These are phyloP conservation scores for Paracoccidioides lutzii DNA, from an alignment of 2,329 filamentous ascomycete genomes.

Conservation along the genomic window DNA sequence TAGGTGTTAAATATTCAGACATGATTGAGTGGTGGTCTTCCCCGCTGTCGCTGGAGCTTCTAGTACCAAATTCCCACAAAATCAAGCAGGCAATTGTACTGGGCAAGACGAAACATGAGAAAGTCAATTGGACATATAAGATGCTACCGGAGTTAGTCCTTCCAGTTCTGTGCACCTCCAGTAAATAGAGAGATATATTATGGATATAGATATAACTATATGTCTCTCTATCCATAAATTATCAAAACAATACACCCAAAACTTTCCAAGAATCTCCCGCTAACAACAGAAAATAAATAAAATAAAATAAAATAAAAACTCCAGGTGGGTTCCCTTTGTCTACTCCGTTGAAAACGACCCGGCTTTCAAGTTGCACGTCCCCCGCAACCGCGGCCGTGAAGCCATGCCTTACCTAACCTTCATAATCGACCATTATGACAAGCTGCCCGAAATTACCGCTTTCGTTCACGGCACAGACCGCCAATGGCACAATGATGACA, in stretches of 20 bases:
- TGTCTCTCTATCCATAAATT: not conserved
- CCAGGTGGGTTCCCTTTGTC: constrained; percentile 35
- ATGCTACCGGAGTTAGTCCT: not conserved
- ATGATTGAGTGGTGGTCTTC: not conserved
- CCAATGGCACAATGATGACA: constrained; percentile 46
- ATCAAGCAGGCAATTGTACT: too few species aligned
- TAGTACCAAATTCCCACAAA: too few species aligned
- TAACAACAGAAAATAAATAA: not conserved
- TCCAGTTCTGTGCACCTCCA: too few species aligned
- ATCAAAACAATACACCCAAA: not conserved
- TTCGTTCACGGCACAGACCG: constrained; percentile 47
- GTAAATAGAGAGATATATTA: too few species aligned
- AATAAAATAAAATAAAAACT: not conserved
- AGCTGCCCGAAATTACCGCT: constrained; percentile 40
- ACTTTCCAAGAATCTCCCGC: too few species aligned
- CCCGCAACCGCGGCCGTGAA: constrained; percentile 34
- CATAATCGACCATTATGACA: constrained; percentile 34
- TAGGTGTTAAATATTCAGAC: too few species aligned
- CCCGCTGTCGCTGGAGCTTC: too few species aligned
- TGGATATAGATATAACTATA: too few species aligned
- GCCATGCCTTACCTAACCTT: constrained; percentile 37
- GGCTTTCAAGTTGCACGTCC: constrained; percentile 16
- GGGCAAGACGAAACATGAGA: not conserved
- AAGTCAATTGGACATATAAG: not conserved
- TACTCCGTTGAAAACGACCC: constrained; percentile 27